Evolutionary conservation across 108 stramenopile species (phyloP), one percentile per base, ranked within the genome.

Genomic region (Nitzschia sp.): DNA sequence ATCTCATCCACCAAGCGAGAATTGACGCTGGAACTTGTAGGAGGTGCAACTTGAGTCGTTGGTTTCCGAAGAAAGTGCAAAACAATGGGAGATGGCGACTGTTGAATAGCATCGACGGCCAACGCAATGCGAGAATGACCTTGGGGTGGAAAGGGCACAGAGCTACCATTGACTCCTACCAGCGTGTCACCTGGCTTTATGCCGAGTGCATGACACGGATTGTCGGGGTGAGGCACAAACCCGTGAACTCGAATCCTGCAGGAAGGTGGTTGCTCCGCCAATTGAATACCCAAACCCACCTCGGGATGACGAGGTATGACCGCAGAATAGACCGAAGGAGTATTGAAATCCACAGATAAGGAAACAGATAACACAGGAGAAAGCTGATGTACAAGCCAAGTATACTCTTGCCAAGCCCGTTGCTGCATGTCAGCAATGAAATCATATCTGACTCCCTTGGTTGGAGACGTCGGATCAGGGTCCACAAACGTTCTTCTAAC

Each of bases 141-240:
- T 51, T 55, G 44, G 20, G 58, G 42, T 39, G 66, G 52, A 34
- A 62, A 64, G 19, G 64, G 70, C 55, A 90, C 80, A 5, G 86
- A 73, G 0, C 39, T 48, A n/a, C 92, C 92, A 71, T 93, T 90
- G 59, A 90, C 69, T 3, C 92, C 92, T 34, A 93, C 42, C 34
- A 93, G 40, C 11, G 68, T 62, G 79, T 91, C 89, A 10, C 81
- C 86, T n/a, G 74, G 81, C 0, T 41, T 61, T 20, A 93, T 79
- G 17, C 83, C 88, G 8, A 81, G 82, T 17, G 17, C n/a, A 44
- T 50, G 71, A 34, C 83, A 84, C 29, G 87, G 86, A 66, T 59
- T 62, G 43, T 63, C 43, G 20, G 66, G 53, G 37, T 55, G 51
- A 19, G 73, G 38, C 19, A 66, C 41, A 38, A 75, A 50, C 22